Evolutionary conservation across 495 filamentous ascomycete species (phyloP).

Genomic region (Cladorrhinum samala): DNA sequence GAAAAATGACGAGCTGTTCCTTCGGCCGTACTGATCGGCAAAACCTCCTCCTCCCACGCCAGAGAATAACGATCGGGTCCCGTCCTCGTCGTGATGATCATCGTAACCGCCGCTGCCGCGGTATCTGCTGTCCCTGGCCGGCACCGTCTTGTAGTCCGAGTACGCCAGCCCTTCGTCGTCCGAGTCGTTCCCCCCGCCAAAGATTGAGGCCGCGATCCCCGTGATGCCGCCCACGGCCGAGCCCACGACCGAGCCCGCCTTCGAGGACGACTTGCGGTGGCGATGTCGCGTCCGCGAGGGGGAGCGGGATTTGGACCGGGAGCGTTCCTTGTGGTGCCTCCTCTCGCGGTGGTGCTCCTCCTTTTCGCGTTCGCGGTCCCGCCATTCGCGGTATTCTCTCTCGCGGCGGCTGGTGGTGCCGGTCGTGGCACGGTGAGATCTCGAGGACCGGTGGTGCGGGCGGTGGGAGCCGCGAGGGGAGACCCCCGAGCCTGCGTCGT

Average conservation of each 20-base stretch:
- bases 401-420: conserved; percentile 18
- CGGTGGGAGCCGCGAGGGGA: background rate
- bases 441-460: background rate
- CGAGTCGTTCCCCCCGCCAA: conserved; percentile 29
- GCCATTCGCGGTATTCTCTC: conserved; percentile 19
- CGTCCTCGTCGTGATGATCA: background rate
- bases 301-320: too few species aligned
- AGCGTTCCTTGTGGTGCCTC: too few species aligned
- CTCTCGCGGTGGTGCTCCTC: conserved; percentile 24
- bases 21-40: too few species aligned
- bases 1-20: too few species aligned
- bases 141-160: too few species aligned
- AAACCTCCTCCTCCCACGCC: too few species aligned
- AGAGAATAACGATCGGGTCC: background rate
- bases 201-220: conserved; percentile 27
- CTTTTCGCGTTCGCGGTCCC: conserved; percentile 23
- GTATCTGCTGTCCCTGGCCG: too few species aligned
- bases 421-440: conserved; percentile 3
- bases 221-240: background rate
- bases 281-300: too few species aligned
- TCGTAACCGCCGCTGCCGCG: too few species aligned
- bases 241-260: background rate
- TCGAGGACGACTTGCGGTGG: too few species aligned
- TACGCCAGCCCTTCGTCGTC: conserved; percentile 9
- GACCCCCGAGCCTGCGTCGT: background rate